These are phyloP conservation scores for Clarkia xantiana DNA, from an alignment of 345 rosid genomes.

Conservation along the genomic window DNA sequence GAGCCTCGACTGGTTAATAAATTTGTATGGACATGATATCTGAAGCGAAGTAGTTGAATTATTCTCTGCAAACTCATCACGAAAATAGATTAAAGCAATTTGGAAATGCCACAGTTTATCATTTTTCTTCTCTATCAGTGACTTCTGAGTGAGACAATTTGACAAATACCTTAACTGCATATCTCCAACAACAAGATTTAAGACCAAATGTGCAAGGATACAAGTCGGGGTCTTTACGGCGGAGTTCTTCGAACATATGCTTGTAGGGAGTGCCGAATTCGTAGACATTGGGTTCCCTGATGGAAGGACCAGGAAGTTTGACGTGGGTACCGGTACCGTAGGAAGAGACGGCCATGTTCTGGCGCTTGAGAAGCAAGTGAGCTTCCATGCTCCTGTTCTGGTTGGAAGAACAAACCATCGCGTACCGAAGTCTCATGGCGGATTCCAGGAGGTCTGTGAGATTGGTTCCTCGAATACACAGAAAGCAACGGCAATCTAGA, in stretches of 20 bases:
- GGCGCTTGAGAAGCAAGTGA: slow-evolving; percentile 66
- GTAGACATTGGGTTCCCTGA: slow-evolving; percentile 81
- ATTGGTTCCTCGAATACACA: too few relatives aligned
- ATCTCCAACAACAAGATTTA: background rate
- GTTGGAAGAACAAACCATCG: slow-evolving; percentile 42
- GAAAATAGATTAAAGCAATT: too few relatives aligned
- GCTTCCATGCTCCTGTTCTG: slow-evolving; percentile 39
- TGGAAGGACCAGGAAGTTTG: slow-evolving; percentile 80
- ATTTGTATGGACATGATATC: too few relatives aligned
- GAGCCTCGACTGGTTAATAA: too few relatives aligned
- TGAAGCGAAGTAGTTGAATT: too few relatives aligned
- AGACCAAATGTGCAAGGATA: slow-evolving; percentile 19
- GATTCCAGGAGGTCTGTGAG: background rate
- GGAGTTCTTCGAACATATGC: slow-evolving; percentile 88
- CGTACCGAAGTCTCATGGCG: slow-evolving; percentile 61
- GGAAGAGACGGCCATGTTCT: slow-evolving; percentile 86
- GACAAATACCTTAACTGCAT: too few relatives aligned
- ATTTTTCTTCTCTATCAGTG: too few relatives aligned
- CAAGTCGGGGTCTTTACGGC: slow-evolving; percentile 96
- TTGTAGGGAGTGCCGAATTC: slow-evolving; percentile 94
- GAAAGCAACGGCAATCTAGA: too few relatives aligned
- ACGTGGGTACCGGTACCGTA: slow-evolving; percentile 91
- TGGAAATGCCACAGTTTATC: too few relatives aligned
- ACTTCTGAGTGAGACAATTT: too few relatives aligned
- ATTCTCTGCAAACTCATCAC: too few relatives aligned